Evolutionary conservation across 768 basidiomycete species (phyloP).

Genomic region (Sarcomyxa edulis): DNA sequence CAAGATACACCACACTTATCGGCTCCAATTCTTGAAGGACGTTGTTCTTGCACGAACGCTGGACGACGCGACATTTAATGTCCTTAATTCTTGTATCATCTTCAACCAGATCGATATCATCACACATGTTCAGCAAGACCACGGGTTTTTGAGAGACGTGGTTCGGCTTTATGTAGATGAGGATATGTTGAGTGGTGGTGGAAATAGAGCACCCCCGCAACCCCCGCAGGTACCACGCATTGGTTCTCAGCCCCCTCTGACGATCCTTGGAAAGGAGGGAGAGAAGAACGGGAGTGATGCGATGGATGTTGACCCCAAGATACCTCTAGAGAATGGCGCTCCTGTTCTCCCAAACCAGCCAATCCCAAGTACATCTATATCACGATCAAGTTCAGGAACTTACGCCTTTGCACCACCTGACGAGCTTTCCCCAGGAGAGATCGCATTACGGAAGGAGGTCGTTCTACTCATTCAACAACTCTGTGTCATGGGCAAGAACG

Average conservation of each 20-base stretch:
- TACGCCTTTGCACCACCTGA: conserved; percentile 58
- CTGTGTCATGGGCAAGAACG: conserved; percentile 93
- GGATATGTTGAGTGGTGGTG: conserved; percentile 46
- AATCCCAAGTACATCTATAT: conserved; percentile 27
- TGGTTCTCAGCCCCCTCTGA: conserved; percentile 18
- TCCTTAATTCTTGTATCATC: conserved; percentile 94
- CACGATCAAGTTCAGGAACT: conserved; percentile 2
- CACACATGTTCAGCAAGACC: conserved; percentile 77
- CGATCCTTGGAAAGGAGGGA: conserved; percentile 31
- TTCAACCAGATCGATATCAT: conserved; percentile 99
- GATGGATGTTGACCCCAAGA: conserved; percentile 36
- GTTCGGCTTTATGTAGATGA: conserved; percentile 74
- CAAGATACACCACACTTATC: conserved; percentile 96
- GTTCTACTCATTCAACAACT: conserved; percentile 88
- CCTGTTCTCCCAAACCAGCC: conserved; percentile 6
- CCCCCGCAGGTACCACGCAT: conserved; percentile 12
- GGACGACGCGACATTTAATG: conserved; percentile 96
- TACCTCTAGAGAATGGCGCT: conserved; percentile 11
- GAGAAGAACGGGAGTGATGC: conserved; percentile 25
- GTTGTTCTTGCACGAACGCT: conserved; percentile 93
- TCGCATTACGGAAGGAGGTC: conserved; percentile 64
- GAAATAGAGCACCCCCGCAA: conserved; percentile 16
- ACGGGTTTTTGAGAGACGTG: conserved; percentile 69
- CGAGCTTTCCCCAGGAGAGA: conserved; percentile 48
- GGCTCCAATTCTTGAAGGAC: conserved; percentile 95